phyloP scores from a whole-genome alignment of 2,329 filamentous ascomycete genomes.

The Monilinia aucupariae region DNA sequence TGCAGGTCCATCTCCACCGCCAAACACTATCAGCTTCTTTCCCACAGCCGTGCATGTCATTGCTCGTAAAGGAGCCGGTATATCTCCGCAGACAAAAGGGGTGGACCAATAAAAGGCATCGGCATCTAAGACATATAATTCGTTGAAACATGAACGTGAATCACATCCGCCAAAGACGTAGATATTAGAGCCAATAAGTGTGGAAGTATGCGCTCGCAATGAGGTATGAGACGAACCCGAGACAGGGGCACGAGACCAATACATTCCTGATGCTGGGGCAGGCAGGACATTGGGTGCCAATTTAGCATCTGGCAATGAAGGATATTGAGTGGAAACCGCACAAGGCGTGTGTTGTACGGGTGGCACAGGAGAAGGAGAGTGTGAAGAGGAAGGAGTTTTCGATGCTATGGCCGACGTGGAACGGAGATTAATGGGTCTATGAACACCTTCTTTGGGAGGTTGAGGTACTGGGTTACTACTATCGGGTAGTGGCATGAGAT shows the following conservation, averaged over 20 bases:
- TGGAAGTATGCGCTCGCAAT: conserved; percentile 61
- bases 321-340: conserved; percentile 46
- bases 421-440: conserved; percentile 44
- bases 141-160: conserved; percentile 61
- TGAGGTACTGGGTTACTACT: conserved; percentile 22
- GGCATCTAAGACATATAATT: conserved; percentile 63
- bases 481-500: conserved; percentile 23
- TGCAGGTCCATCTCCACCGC: conserved; percentile 62
- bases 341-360: conserved; percentile 26
- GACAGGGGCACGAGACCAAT: conserved; percentile 62
- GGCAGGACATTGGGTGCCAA: conserved; percentile 55
- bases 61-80: conserved; percentile 59
- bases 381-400: conserved; percentile 25
- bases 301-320: conserved; percentile 51
- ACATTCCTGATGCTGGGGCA: conserved; percentile 65
- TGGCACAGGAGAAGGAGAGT: conserved; percentile 25
- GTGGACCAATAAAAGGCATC: conserved; percentile 65
- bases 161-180: conserved; percentile 67
- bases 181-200: conserved; percentile 60
- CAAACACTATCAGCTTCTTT: conserved; percentile 65
- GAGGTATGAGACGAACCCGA: conserved; percentile 57
- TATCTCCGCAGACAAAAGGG: conserved; percentile 59
- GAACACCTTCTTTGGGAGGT: conserved; percentile 24
- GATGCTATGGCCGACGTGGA: conserved; percentile 41
- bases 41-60: conserved; percentile 69